These are phyloP conservation scores for Pythium grandisporangium DNA, from an alignment of 352 stramenopile genomes.

Conservation along the genomic window DNA sequence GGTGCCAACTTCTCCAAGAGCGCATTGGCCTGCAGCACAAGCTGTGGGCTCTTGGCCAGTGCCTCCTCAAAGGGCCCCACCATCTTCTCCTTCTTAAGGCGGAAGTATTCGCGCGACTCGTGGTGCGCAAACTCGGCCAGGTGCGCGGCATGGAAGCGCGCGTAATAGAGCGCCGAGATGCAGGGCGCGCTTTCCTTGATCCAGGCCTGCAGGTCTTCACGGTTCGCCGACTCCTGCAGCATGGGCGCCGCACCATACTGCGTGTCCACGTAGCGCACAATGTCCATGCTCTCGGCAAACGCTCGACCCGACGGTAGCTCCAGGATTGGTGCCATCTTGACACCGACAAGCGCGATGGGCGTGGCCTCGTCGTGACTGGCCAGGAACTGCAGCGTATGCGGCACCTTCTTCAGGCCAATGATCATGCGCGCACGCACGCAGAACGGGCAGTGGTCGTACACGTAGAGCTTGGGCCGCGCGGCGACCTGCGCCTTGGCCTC, in stretches of 20 bases:
- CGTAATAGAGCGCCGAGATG: slow-evolving; percentile 28
- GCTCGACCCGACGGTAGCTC: slow-evolving; percentile 24
- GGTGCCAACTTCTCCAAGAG: slow-evolving; percentile 22
- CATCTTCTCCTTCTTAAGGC: slow-evolving; percentile 46
- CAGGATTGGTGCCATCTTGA: slow-evolving; percentile 41
- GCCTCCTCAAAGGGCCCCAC: slow-evolving; percentile 29
- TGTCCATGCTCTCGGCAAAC: slow-evolving; percentile 48
- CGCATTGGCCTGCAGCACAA: slow-evolving; percentile 28
- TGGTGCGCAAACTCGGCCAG: slow-evolving; percentile 41
- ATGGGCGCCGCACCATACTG: slow-evolving; percentile 25
- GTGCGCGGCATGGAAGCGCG: slow-evolving; percentile 29
- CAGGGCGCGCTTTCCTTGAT: slow-evolving; percentile 17
- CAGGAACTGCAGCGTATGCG: slow-evolving; percentile 25
- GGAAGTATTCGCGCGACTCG: slow-evolving; percentile 43
- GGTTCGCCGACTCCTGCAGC: slow-evolving; percentile 19
- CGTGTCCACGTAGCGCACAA: slow-evolving; percentile 43
- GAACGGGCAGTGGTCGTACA: slow-evolving; percentile 54
- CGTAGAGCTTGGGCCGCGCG: slow-evolving; percentile 24
- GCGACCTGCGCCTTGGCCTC: neutral
- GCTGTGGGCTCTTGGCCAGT: slow-evolving; percentile 22
- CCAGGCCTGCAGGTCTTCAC: slow-evolving; percentile 36
- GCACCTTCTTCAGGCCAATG: slow-evolving; percentile 36
- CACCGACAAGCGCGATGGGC: slow-evolving; percentile 30
- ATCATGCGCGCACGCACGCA: slow-evolving; percentile 42
- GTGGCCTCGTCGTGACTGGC: slow-evolving; percentile 45